Percentiles rank a stretch among this genome's conserved stretches.
These are phyloP conservation scores for Rhizophagus sp. DNA, from an alignment of 192 early-diverging fungal genomes.

Conservation along the genomic window DNA sequence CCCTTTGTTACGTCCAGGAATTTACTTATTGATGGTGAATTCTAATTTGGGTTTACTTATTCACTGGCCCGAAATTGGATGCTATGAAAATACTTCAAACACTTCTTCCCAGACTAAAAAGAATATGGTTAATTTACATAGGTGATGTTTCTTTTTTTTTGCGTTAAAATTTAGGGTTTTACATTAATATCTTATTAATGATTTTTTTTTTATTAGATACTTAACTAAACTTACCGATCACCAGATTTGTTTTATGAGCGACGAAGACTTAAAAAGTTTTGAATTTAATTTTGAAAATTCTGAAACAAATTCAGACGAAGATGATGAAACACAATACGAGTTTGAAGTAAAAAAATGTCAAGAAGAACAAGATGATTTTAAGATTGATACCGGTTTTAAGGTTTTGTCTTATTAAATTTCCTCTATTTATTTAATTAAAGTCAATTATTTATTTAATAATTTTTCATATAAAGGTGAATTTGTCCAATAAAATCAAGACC, in stretches of 20 bases:
- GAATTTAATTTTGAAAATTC: background rate
- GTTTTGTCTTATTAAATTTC: too few relatives aligned
- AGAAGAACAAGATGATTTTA: constrained; percentile 24
- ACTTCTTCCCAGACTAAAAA: constrained; percentile 14
- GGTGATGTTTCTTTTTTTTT: background rate
- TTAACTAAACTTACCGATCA: constrained; percentile 28
- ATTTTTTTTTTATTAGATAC: background rate
- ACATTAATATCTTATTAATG: too few relatives aligned
- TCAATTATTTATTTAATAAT: background rate
- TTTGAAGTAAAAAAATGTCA: constrained; percentile 22
- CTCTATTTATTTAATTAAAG: too few relatives aligned
- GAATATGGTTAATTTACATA: constrained; percentile 33
- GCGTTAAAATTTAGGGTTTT: too few relatives aligned
- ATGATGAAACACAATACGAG: background rate
- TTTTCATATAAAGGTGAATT: background rate
- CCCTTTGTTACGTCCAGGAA: background rate
- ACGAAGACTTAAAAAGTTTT: constrained; percentile 18
- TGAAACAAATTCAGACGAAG: background rate
- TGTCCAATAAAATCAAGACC: background rate
- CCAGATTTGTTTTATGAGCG: constrained; percentile 26
- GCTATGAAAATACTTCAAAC: constrained; percentile 24
- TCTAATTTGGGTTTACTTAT: constrained; percentile 2
- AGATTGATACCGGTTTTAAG: constrained; percentile 5
- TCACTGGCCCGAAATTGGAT: constrained; percentile 27
- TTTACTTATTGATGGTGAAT: background rate